Evolutionary conservation across 306 rosid species (phyloP), one percentile per base, ranked within the genome.

Genomic region (Pterocarpus santalinus): DNA sequence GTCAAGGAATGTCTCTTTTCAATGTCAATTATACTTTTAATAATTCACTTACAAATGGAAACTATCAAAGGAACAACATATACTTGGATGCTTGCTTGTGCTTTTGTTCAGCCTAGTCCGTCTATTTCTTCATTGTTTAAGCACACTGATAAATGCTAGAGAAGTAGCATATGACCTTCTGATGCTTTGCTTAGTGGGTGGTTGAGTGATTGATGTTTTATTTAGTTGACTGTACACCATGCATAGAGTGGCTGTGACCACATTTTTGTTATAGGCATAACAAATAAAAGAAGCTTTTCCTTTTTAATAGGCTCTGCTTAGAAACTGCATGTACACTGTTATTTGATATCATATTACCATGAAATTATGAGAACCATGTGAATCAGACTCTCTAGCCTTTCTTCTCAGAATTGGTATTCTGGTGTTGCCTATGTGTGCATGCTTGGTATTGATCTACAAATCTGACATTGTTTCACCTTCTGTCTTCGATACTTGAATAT

Each of bases 321-420:
- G 69, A 53, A 72, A 72, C 52, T 65, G 57, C 56, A 22, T 22
- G 70, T 47, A 15, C 12, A 17, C 69, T 32, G 62, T 57, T 44
- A 14, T 60, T 43, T 58, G 62, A 71, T 55, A 58, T 55, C 74
- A 41, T 30, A 67, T 52, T 65, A 53, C 62, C 62, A 51, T 12
- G 34, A 76, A 12, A 51, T 52, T 11, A 55, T 76, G 47, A 2
- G 51, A 22, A 22, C 28, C 28, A 1, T 22, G 28, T 22, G 28
- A 22, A 22, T 60, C 75, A 8, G 65, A 43, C 57, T 69, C 33
- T 16, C 52, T 53, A 16, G 65, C 76, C 76, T 51, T 32, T 32
- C 44, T 30, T 76, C 58, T 60, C 47, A 36, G 35, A 67, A 16
- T 51, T 67, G 77, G 57, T 62, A 81, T 81, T 68, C 39, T 44